Percentiles rank a stretch among this genome's conserved stretches.
phyloP scores from a whole-genome alignment of 129 eudicot species.

The Apium graveolens region DNA sequence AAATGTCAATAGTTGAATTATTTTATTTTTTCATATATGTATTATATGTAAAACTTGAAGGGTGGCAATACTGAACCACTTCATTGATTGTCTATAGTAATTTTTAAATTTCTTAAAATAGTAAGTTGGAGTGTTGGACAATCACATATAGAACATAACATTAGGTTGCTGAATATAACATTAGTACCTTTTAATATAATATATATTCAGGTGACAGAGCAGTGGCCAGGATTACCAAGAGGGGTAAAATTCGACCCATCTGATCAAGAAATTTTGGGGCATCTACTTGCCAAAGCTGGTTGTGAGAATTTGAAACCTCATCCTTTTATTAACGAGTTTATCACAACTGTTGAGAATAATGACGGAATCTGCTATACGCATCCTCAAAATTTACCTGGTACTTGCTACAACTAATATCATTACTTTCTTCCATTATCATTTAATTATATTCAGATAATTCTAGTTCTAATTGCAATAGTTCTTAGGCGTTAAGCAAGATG shows the following conservation, averaged over 20 bases:
- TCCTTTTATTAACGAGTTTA: constrained; percentile 78
- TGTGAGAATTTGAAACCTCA: constrained; percentile 44
- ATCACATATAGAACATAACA: background rate
- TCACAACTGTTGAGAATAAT: constrained; percentile 75
- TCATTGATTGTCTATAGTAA: background rate
- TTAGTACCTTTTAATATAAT: too few relatives aligned
- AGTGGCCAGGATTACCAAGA: constrained; percentile 92
- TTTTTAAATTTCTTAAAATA: background rate
- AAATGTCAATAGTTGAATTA: background rate
- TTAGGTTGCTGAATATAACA: too few relatives aligned
- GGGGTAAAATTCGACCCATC: constrained; percentile 97
- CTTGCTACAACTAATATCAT: background rate
- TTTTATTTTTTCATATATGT: background rate
- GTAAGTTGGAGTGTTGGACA: background rate
- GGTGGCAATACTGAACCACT: background rate
- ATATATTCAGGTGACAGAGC: constrained; percentile 71
- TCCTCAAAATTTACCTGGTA: constrained; percentile 91
- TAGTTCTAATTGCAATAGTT: background rate
- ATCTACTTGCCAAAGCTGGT: constrained; percentile 76
- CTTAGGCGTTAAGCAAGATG: constrained; percentile 91
- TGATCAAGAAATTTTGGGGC: constrained; percentile 83
- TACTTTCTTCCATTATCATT: background rate
- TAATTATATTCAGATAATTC: background rate
- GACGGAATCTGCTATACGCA: constrained; percentile 97
- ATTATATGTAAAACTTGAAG: background rate